Percentiles rank a stretch among this genome's conserved stretches.
phyloP scores from a whole-genome alignment of 2,329 filamentous ascomycete species.

The Diaporthe vexans region DNA sequence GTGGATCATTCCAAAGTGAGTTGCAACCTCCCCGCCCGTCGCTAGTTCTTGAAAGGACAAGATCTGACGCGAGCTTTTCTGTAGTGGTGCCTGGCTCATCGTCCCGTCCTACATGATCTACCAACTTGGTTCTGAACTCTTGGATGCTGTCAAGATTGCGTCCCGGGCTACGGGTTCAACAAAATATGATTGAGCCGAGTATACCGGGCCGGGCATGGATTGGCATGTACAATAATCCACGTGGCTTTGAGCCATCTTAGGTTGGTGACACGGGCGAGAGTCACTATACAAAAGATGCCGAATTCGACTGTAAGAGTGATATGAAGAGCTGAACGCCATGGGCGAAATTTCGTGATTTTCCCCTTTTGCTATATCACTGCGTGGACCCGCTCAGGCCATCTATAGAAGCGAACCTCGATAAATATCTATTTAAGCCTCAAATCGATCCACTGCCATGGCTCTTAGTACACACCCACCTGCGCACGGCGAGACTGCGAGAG shows the following conservation, averaged over 20 bases:
- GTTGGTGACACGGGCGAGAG: background rate
- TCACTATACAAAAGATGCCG: background rate
- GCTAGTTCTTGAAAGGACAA: background rate
- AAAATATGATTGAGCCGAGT: constrained; percentile 56
- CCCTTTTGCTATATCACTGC: background rate
- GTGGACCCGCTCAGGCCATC: background rate
- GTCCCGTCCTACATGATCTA: constrained; percentile 66
- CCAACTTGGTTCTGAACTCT: constrained; percentile 62
- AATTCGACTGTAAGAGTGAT: constrained; percentile 4
- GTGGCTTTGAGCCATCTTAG: background rate
- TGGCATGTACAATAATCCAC: constrained; percentile 16
- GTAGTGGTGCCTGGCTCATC: constrained; percentile 69
- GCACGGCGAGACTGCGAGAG: background rate
- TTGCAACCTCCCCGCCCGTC: constrained; percentile 20
- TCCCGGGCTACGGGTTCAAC: constrained; percentile 48
- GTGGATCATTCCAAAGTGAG: constrained; percentile 73
- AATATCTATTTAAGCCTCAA: background rate
- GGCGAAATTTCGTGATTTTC: background rate
- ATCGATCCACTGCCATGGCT: background rate
- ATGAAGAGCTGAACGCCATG: background rate
- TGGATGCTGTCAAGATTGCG: constrained; percentile 59
- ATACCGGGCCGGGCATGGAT: background rate
- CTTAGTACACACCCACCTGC: too few species aligned
- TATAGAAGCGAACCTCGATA: background rate
- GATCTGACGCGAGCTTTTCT: background rate